Conservation (phyloP, 78 protist species). For the Planoprotostelium fungivorum region DNA sequence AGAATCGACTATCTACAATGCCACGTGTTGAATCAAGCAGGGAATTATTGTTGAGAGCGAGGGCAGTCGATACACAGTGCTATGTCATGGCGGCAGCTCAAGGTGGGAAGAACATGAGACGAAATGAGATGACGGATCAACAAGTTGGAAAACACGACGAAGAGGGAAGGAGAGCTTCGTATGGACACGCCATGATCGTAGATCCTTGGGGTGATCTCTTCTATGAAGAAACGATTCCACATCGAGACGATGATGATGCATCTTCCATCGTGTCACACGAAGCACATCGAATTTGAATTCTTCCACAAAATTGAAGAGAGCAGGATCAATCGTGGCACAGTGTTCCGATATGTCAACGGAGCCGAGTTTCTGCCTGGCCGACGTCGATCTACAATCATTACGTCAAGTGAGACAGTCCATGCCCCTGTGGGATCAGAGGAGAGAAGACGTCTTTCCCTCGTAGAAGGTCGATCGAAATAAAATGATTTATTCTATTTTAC, state of each 20-base stretch:
- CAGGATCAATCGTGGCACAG: conserved; percentile 33
- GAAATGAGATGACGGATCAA: neutral
- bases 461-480: no score
- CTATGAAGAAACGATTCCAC: neutral
- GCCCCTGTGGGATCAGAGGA: conserved; percentile 2
- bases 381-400: neutral
- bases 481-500: no score
- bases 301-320: no score
- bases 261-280: no score
- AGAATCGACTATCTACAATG: neutral
- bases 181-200: conserved; percentile 36
- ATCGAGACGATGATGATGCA: no score
- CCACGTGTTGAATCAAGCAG: conserved; percentile 69
- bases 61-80: conserved; percentile 61
- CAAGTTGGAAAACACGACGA: conserved; percentile 47
- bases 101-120: conserved; percentile 27
- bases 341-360: neutral
- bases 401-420: neutral
- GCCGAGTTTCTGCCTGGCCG: neutral
- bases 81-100: conserved; percentile 68
- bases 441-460: neutral
- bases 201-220: conserved; percentile 57
- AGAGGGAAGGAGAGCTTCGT: conserved; percentile 20
- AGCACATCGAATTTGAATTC: no score
- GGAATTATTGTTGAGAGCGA: conserved; percentile 34